These are phyloP conservation scores for Dillenia turbinata DNA, from an alignment of 164 flowering plant genomes.

Conservation along the genomic window DNA sequence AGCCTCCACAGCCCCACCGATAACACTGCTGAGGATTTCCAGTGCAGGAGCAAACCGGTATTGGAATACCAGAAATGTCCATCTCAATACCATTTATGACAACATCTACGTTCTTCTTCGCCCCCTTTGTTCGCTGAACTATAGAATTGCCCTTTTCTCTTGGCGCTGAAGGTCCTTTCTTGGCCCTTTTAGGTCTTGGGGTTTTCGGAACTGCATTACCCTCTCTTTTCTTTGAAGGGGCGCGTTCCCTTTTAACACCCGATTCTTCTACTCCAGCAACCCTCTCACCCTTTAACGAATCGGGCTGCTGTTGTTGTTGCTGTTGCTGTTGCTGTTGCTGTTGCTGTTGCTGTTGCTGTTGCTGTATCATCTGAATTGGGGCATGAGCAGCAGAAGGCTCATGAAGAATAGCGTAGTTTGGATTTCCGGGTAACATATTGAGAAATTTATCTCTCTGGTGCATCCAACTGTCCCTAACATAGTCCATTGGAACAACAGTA, in stretches of 20 bases:
- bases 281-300: constrained; percentile 6
- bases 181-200: constrained; percentile 15
- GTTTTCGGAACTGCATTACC: constrained; percentile 7
- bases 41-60: constrained; percentile 24
- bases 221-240: constrained; percentile 10
- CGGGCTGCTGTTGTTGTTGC: constrained; percentile 14
- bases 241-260: constrained; percentile 4
- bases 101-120: constrained; percentile 13
- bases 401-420: constrained; percentile 24
- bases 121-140: constrained; percentile 6
- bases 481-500: constrained; percentile 35
- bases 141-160: constrained; percentile 9
- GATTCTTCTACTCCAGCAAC: constrained; percentile 3
- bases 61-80: constrained; percentile 17
- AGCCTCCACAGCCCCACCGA: constrained; percentile 27
- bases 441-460: constrained; percentile 36
- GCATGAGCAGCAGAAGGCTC: constrained; percentile 23
- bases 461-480: constrained; percentile 38
- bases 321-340: constrained; percentile 12
- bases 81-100: constrained; percentile 19
- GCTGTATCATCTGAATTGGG: constrained; percentile 1
- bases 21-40: constrained; percentile 21
- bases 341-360: not conserved
- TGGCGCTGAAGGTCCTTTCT: not conserved
- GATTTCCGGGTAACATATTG: constrained; percentile 36